phyloP scores from a whole-genome alignment of 129 eudicot species.

The Apium graveolens region DNA sequence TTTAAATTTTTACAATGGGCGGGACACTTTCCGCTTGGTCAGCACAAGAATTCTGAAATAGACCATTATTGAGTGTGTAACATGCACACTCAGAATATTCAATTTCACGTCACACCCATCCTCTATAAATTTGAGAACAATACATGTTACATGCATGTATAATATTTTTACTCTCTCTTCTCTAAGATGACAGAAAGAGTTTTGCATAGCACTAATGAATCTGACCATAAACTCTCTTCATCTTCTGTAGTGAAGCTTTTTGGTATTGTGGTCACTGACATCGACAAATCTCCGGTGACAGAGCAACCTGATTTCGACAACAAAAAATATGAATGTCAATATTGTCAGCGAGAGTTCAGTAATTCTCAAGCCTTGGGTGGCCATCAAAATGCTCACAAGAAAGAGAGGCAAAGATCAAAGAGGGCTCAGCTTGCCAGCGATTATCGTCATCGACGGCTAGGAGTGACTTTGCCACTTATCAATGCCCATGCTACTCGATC shows the following conservation, averaged over 20 bases:
- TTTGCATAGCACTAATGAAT: conserved; percentile 11
- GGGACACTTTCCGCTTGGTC: no score
- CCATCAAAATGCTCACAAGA: conserved; percentile 85
- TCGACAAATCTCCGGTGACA: conserved; percentile 23
- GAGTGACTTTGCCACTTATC: conserved; percentile 33
- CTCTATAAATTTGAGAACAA: not conserved
- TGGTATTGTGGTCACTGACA: conserved; percentile 41
- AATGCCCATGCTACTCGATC: conserved; percentile 37
- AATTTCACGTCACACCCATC: not conserved
- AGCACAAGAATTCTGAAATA: no score
- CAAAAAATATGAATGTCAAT: conserved; percentile 62
- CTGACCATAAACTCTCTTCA: conserved; percentile 23
- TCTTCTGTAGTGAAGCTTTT: conserved; percentile 59
- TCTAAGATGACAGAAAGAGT: conserved; percentile 40
- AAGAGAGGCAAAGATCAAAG: conserved; percentile 58
- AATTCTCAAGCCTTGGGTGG: conserved; percentile 90
- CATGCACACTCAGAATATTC: not conserved
- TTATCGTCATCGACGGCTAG: conserved; percentile 35
- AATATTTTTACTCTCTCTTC: not conserved
- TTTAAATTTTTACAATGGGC: no score
- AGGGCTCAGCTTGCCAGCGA: conserved; percentile 40
- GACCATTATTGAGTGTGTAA: no score
- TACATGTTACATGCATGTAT: not conserved
- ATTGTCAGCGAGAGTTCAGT: conserved; percentile 52
- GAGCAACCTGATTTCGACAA: conserved; percentile 27